A percentile compares a stretch with the other conserved stretches of the same genome.
Conservation (phyloP, 257 asterid genomes). For the Fraxinus anomala region DNA sequence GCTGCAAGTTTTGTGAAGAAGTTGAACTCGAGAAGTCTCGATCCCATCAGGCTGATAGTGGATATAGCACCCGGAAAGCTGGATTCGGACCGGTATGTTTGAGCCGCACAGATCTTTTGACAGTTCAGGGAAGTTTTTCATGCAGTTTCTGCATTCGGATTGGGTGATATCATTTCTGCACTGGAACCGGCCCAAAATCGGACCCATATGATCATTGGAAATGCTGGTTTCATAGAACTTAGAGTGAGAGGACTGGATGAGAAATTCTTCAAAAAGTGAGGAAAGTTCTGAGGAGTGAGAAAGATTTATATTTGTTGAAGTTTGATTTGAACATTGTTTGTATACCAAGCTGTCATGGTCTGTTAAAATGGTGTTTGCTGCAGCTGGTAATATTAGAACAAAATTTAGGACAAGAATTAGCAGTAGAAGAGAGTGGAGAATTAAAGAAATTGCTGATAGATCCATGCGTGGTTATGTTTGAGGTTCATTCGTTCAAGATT, state of each 20-base stretch:
- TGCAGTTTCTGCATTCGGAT: slow-evolving; percentile 53
- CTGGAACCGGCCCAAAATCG: slow-evolving; percentile 61
- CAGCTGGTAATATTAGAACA: slow-evolving; percentile 27
- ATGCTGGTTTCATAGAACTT: slow-evolving; percentile 54
- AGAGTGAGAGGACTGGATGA: slow-evolving; percentile 41
- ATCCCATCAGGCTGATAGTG: slow-evolving; percentile 52
- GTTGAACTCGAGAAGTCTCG: slow-evolving; percentile 18
- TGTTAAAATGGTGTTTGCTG: slow-evolving; percentile 14
- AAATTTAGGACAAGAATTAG: slow-evolving; percentile 23
- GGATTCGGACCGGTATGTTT: slow-evolving; percentile 54
- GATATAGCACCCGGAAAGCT: slow-evolving; percentile 62
- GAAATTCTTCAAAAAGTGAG: slow-evolving; percentile 46
- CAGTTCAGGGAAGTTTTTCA: slow-evolving; percentile 34
- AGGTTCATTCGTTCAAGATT: not conserved
- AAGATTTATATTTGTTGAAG: slow-evolving; percentile 31
- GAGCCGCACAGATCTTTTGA: slow-evolving; percentile 41
- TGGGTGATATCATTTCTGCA: slow-evolving; percentile 50
- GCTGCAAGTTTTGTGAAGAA: slow-evolving; percentile 58
- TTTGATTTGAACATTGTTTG: slow-evolving; percentile 48
- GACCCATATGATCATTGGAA: slow-evolving; percentile 30
- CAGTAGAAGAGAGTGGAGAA: slow-evolving; percentile 10
- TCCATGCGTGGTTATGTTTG: slow-evolving; percentile 38
- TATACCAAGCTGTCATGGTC: slow-evolving; percentile 46
- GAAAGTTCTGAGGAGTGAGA: slow-evolving; percentile 39
- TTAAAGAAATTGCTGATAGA: slow-evolving; percentile 12